Evolutionary conservation across 176 grass and related monocot genomes (phyloP), one percentile per base, ranked within the genome.

Genomic region (Leersia perrieri): DNA sequence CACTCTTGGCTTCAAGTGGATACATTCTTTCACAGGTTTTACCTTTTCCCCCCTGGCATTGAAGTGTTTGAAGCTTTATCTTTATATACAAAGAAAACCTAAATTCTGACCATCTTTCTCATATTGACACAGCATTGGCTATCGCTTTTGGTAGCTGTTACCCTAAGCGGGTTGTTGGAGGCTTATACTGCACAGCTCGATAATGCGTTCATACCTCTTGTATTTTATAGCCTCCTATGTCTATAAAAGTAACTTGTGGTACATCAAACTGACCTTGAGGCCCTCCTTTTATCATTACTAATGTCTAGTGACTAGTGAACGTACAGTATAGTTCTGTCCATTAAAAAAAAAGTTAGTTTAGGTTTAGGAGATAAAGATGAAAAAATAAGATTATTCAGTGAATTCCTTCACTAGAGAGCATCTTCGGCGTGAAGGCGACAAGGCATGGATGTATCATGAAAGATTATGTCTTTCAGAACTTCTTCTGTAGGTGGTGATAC

Each of bases 171-270:
- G 13, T 91, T 95, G 60, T 55, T 99, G 72, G 92, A 99, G 80
- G 96, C 92, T 11, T 91, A 93, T 82, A 95, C 92, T 0, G 85
- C 96, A 63, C 96, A 99, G 62, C 88, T 99, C 9, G 96, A 99
- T 76, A 95, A 95, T 73, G 96, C 92, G 70, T 99, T 99, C 72
- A 95, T 99, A 82, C 96, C 96, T 55, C 90, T 95, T 27, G 82
- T 91, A 39, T 95, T 99, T 31, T 99, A 91, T 63, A 95, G 96
- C 62, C 96, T 99, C 66, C 86, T 99, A 32, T 99, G 96, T 80
- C 76, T 99, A 62, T 95, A 84, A 77, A 32, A 81, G 28, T 28
- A 80, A 69, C 39, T 27, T 71, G 20, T 13, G 70, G 65, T 76
- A 80, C 64, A 89, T 80, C 77, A 64, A 35, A 73, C 66, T 77